Evolutionary conservation across 2,329 filamentous ascomycete species (phyloP), one percentile per base, ranked within the genome.

Genomic region (Exophiala sp.): DNA sequence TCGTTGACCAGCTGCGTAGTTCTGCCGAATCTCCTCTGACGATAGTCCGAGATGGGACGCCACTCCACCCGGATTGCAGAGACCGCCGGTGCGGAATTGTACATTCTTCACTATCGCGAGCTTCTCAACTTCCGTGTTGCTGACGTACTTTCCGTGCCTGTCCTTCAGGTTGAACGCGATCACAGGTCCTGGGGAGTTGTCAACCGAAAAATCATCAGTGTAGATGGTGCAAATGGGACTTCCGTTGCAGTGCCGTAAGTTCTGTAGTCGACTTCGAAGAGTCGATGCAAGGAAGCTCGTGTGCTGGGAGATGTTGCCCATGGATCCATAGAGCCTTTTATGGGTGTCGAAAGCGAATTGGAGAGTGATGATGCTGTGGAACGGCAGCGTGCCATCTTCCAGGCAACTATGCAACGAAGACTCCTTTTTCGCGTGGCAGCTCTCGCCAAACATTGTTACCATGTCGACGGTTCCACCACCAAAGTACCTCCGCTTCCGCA

Each of bases 401-500:
- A 97, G 73, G 29, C 81, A 79, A 53, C 90, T 86, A 63, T 97
- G 91, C 2, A 95, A 70, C 23, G 78, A 79, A 19, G 77, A 70
- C 5, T 76, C 73, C 64, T 95, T 96, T 32, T 79, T 77, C 1
- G 82, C 85, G 71, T 96, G 88, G 87, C 90, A 96, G 57, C 83
- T 77, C 61, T 88, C 82, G 56, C 81, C 84, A n/a, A 81, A 64
- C 54, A 82, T 85, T 1, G 88, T 76, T 0, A 96, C 88, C 77
- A 91, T 85, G 61, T 95, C 89, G 0, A 96, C 91, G 0, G 91
- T 97, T 2, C 93, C 93, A 5, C 91, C 93, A 4, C 91, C 91
- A 68, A 98, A 98, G 62, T 94, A 98, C 55, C 73, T 82, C 52
- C 88, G 80, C 35, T 74, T 72, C 24, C 78, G 71, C 40, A 95